Conservation (phyloP, 2,329 filamentous ascomycete species). For the Hypocrella siamensis region DNA sequence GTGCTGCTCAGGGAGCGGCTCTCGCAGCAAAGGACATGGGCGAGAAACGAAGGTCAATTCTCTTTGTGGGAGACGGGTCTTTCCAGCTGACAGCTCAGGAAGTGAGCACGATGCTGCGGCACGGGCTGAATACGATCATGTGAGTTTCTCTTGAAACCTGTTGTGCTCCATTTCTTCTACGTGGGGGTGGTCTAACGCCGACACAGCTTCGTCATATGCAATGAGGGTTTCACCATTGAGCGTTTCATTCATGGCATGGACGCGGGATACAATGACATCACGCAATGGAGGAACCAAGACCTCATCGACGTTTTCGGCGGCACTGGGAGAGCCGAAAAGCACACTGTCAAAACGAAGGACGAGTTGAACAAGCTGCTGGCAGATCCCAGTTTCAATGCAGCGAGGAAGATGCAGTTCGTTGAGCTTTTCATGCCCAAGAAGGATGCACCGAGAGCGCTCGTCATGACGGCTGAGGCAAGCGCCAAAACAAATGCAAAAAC, state of each 20-base stretch:
- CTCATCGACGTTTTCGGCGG: conserved; percentile 55
- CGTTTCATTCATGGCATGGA: conserved; percentile 76
- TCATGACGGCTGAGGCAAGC: conserved; percentile 54
- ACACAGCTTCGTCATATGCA: conserved; percentile 62
- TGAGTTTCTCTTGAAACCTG: conserved; percentile 21
- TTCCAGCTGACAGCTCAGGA: conserved; percentile 78
- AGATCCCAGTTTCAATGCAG: conserved; percentile 46
- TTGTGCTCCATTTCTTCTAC: not conserved
- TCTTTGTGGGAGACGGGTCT: conserved; percentile 81
- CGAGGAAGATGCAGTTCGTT: conserved; percentile 49
- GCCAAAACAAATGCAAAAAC: conserved; percentile 45
- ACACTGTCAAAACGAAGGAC: conserved; percentile 51
- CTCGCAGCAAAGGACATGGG: conserved; percentile 54
- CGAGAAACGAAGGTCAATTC: conserved; percentile 49
- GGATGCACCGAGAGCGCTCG: conserved; percentile 57
- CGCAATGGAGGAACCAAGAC: conserved; percentile 56
- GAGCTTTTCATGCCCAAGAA: conserved; percentile 69
- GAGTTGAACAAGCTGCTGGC: conserved; percentile 51
- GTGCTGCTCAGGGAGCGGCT: conserved; percentile 48
- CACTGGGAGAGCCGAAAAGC: conserved; percentile 42
- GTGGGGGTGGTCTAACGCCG: not conserved
- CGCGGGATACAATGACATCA: conserved; percentile 67
- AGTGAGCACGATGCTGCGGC: conserved; percentile 67
- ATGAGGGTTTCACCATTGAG: conserved; percentile 82
- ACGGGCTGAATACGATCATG: conserved; percentile 62